Conservation (phyloP, 352 stramenopile species). For the Elongisporangium prolatum region DNA sequence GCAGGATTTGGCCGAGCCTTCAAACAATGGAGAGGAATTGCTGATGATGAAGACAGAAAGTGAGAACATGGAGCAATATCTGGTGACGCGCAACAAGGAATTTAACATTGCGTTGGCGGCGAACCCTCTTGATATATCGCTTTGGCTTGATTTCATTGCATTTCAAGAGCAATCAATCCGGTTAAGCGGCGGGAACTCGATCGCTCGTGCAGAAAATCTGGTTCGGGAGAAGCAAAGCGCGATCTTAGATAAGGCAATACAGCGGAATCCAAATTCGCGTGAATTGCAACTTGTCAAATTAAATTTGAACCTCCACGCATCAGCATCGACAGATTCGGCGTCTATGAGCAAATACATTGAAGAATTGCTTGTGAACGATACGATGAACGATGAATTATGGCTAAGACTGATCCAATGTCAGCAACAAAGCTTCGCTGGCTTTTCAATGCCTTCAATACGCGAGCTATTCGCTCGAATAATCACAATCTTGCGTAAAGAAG, state of each 20-base stretch:
- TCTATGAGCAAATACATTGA: slow-evolving; percentile 23
- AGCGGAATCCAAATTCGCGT: slow-evolving; percentile 37
- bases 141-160: slow-evolving; percentile 69
- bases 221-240: slow-evolving; percentile 53
- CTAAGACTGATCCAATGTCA: slow-evolving; percentile 35
- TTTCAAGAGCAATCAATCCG: slow-evolving; percentile 65
- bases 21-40: not conserved
- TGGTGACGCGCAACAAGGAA: slow-evolving; percentile 48
- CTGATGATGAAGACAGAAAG: not conserved
- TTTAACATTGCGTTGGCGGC: slow-evolving; percentile 34
- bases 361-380: slow-evolving; percentile 38
- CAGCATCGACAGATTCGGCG: slow-evolving; percentile 23
- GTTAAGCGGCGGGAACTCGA: slow-evolving; percentile 25
- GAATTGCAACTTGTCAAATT: slow-evolving; percentile 44
- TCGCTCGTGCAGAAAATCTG: slow-evolving; percentile 20
- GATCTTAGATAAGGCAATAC: slow-evolving; percentile 52
- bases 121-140: slow-evolving; percentile 33
- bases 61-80: slow-evolving; percentile 50
- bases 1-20: too few relatives aligned
- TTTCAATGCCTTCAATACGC: slow-evolving; percentile 61
- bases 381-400: slow-evolving; percentile 51
- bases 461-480: slow-evolving; percentile 69
- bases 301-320: slow-evolving; percentile 33
- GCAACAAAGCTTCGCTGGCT: slow-evolving; percentile 65
- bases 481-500: slow-evolving; percentile 35